Evolutionary conservation across 768 basidiomycete genomes (phyloP), one percentile per base, ranked within the genome.

Genomic region (Nevesoporus exiguus): DNA sequence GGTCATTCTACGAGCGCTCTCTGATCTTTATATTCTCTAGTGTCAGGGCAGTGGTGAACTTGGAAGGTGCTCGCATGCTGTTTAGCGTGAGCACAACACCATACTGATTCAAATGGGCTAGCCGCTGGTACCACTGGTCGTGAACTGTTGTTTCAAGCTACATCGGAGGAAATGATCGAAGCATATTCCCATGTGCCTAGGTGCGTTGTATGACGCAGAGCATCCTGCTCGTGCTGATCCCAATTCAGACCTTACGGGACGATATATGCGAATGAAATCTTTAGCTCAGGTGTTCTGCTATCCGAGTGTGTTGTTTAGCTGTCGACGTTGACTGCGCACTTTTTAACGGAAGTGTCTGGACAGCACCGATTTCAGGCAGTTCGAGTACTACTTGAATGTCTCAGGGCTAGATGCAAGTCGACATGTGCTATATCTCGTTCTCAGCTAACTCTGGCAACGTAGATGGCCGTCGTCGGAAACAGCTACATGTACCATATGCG

Each of bases 341-440:
- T 52, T 30, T 52, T 47, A 15, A 56, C 58, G 49, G 33, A 52
- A 34, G 51, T 45, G 24, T 53, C 15, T 44, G 42, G 48, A 33
- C 61, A 93, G 92, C 65, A 98, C 96, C 47, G 95, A 98, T 69
- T 98, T 98, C 63, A 84, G 91, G 27, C 96, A 98, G 61, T 98
- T 97, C 57, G 89, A 92, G 61, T 74, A 86, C 52, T 97, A 97
- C 66, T 73, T 95, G 30, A 89, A 91, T 61, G 85, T 98, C 19
- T 89, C 93, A 0, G 96, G 96, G 11, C 71, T 98, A 21, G 96
- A 98, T 68, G 91, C 90, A 64, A 63, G 84, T 72, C 42, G 30
- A 2, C 24, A n/a, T 49, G 19, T 24, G 13, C 8, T 1, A 13
- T 6, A 17, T 33, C 22, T 15, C 6, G n/a, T 42, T 45, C 15